Percentiles rank a stretch among this genome's conserved stretches.
These are phyloP conservation scores for Paecilomyces formosus DNA, from an alignment of 2,329 filamentous ascomycete species.

Conservation along the genomic window DNA sequence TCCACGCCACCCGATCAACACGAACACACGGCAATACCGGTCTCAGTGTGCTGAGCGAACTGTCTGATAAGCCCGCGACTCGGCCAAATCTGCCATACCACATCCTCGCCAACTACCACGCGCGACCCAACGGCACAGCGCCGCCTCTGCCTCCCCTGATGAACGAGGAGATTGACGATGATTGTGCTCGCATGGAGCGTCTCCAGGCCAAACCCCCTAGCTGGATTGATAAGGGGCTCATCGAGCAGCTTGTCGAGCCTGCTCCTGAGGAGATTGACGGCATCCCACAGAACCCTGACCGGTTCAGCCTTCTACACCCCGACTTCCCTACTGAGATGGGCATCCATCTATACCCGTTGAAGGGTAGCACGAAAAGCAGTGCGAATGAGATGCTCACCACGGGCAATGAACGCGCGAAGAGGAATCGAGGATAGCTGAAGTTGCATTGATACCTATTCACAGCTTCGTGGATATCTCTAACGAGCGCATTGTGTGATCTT, in stretches of 20 bases:
- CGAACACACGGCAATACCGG: constrained; percentile 46
- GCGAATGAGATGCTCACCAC: constrained; percentile 17
- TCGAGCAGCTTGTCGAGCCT: constrained; percentile 32
- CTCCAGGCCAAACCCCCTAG: constrained; percentile 29
- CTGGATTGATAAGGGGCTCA: constrained; percentile 34
- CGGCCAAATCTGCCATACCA: constrained; percentile 40
- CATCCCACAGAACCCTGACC: constrained; percentile 23
- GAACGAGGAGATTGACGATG: constrained; percentile 41
- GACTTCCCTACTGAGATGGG: constrained; percentile 38
- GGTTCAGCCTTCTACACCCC: constrained; percentile 34
- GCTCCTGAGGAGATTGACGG: constrained; percentile 22
- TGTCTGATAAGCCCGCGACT: constrained; percentile 43
- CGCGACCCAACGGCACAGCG: constrained; percentile 35
- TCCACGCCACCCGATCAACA: constrained; percentile 48
- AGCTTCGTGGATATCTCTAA: neutral
- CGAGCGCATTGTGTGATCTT: neutral
- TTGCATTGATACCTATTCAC: neutral
- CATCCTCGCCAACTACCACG: constrained; percentile 38
- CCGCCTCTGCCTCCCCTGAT: constrained; percentile 37
- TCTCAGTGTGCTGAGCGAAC: constrained; percentile 49
- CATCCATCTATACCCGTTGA: constrained; percentile 34
- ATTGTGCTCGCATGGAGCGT: constrained; percentile 34
- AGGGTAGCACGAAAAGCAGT: constrained; percentile 8
- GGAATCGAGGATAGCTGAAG: neutral
- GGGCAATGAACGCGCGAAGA: constrained; percentile 5